Evolutionary conservation across 2,329 filamentous ascomycete genomes (phyloP).

Genomic region (Aureobasidium musti): DNA sequence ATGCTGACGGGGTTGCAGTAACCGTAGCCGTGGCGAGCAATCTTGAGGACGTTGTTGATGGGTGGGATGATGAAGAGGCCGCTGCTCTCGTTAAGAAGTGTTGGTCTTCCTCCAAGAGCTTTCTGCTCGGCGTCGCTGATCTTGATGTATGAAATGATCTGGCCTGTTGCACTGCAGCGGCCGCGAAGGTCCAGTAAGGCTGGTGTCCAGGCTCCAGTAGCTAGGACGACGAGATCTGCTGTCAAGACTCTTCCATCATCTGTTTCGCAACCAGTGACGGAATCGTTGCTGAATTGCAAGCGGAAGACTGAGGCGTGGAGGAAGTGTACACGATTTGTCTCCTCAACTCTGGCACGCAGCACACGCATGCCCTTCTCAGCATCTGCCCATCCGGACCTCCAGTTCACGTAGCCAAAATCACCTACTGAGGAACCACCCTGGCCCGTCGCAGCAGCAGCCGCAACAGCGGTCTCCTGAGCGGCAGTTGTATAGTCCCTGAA

Average conservation of each 20-base stretch:
- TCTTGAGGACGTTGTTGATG: conserved; percentile 47
- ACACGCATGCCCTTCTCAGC: conserved; percentile 70
- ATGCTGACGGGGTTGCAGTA: conserved; percentile 52
- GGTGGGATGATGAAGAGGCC: conserved; percentile 78
- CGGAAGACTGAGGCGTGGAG: conserved; percentile 52
- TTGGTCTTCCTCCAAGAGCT: conserved; percentile 65
- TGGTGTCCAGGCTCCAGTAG: conserved; percentile 85
- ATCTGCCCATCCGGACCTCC: conserved; percentile 76
- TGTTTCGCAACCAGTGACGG: conserved; percentile 62
- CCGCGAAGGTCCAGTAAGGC: conserved; percentile 75
- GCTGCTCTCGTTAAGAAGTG: conserved; percentile 68
- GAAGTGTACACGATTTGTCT: conserved; percentile 56
- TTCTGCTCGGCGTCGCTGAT: conserved; percentile 72
- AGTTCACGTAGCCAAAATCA: conserved; percentile 67
- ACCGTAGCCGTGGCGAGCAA: conserved; percentile 55
- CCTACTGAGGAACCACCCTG: conserved; percentile 40
- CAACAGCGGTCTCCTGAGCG: not conserved
- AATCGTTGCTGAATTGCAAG: conserved; percentile 43
- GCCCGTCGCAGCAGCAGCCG: not conserved
- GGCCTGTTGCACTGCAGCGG: conserved; percentile 76
- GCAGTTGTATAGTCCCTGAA: conserved; percentile 38
- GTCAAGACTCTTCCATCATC: conserved; percentile 51
- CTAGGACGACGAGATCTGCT: conserved; percentile 75
- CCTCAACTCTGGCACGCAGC: conserved; percentile 58
- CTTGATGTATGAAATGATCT: conserved; percentile 74